Evolutionary conservation across 2,329 filamentous ascomycete species (phyloP).

Genomic region (Curvularia hawaiiensis): DNA sequence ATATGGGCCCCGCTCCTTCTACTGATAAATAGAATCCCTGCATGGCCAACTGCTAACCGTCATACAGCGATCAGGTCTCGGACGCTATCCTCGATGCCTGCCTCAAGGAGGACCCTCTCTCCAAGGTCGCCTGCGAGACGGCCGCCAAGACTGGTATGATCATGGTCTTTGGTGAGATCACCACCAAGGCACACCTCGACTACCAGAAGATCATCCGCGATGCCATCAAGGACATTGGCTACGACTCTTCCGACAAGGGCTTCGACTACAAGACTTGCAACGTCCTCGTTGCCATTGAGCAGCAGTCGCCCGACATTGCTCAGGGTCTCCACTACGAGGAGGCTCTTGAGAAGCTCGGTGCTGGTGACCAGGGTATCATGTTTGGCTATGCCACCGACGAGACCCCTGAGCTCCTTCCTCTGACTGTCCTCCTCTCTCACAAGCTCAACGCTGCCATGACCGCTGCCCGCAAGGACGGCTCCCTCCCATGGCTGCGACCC

Average conservation of each 20-base stretch:
- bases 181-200: conserved; percentile 92
- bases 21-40: neutral
- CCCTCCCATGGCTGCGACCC: conserved; percentile 90
- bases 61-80: conserved; percentile 83
- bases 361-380: conserved; percentile 99
- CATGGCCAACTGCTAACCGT: conserved; percentile 24
- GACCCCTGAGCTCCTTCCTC: conserved; percentile 94
- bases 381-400: conserved; percentile 99
- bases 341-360: conserved; percentile 95
- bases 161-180: conserved; percentile 86
- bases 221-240: conserved; percentile 97
- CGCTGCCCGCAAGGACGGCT: conserved; percentile 82
- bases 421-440: conserved; percentile 93
- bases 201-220: conserved; percentile 97
- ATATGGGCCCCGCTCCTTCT: neutral
- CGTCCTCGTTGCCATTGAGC: conserved; percentile 97
- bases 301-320: conserved; percentile 98
- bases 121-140: conserved; percentile 98
- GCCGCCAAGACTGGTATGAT: conserved; percentile 99
- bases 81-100: conserved; percentile 99
- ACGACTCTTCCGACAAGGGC: conserved; percentile 95
- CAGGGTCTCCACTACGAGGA: conserved; percentile 99
- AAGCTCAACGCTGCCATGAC: conserved; percentile 97
- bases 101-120: conserved; percentile 89
- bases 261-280: conserved; percentile 99